Conservation (phyloP, 495 filamentous ascomycete species). For the Xylaria curta region DNA sequence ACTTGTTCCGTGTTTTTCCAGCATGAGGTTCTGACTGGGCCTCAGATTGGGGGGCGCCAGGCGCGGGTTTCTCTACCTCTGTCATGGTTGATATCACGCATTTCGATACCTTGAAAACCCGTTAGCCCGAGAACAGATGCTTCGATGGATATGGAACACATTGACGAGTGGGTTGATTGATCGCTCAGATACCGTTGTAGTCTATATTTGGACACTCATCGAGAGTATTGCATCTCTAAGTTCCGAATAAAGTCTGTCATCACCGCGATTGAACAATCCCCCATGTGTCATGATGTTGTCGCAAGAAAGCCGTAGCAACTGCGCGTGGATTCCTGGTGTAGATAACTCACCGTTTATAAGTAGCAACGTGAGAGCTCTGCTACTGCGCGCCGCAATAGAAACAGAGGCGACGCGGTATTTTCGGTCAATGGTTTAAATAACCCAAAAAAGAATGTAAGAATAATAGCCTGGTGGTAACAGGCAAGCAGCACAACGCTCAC, state of each 20-base stretch:
- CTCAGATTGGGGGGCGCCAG: conserved; percentile 31
- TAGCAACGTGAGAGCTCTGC: neutral
- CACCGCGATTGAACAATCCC: conserved; percentile 50
- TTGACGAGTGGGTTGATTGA: conserved; percentile 30
- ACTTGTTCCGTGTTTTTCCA: conserved; percentile 6
- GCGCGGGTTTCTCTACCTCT: conserved; percentile 41
- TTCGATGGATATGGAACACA: neutral
- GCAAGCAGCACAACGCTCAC: conserved; percentile 22
- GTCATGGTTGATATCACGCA: conserved; percentile 48
- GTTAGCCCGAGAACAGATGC: conserved; percentile 31
- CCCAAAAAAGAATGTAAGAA: neutral
- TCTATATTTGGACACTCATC: conserved; percentile 79
- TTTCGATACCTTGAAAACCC: conserved; percentile 40
- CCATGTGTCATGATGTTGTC: neutral
- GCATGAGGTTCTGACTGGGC: conserved; percentile 25
- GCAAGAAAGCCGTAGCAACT: neutral
- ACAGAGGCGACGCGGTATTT: neutral
- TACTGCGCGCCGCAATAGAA: neutral
- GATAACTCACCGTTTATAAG: conserved; percentile 26
- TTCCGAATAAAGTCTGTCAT: conserved; percentile 63
- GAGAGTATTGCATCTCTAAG: conserved; percentile 78
- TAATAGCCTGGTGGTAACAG: conserved; percentile 22
- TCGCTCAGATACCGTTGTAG: conserved; percentile 99
- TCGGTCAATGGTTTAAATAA: neutral
- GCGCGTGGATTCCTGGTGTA: neutral